A percentile compares a stretch with the other conserved stretches of the same genome.
phyloP scores from a whole-genome alignment of 2,329 filamentous ascomycete species.

The Pseudocercospora macadamiae region DNA sequence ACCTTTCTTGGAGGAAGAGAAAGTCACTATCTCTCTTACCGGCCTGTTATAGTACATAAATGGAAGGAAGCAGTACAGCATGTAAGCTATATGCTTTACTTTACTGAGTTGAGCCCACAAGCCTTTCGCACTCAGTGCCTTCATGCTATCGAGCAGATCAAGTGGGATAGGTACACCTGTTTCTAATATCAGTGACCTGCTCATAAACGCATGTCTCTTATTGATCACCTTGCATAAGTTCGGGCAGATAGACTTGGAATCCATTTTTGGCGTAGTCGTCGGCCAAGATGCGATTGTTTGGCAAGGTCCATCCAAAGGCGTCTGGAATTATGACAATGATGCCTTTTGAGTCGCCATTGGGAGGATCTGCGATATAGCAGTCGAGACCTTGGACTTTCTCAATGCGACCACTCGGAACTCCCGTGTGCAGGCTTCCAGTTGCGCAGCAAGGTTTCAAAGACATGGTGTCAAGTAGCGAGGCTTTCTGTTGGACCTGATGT shows the following conservation, averaged over 20 bases:
- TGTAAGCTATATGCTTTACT: slow-evolving; percentile 32
- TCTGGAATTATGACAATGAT: slow-evolving; percentile 45
- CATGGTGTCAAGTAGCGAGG: slow-evolving; percentile 19
- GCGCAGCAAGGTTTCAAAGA: slow-evolving; percentile 41
- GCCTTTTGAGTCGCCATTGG: slow-evolving; percentile 36
- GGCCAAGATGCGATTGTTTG: slow-evolving; percentile 43
- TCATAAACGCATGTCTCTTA: not conserved
- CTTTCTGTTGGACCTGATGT: no score
- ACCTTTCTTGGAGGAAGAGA: no score
- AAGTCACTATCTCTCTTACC: no score
- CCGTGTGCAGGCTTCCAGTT: slow-evolving; percentile 40
- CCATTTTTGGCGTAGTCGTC: slow-evolving; percentile 42
- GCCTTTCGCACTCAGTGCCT: slow-evolving; percentile 35
- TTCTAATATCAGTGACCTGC: not conserved
- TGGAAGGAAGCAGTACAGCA: slow-evolving; percentile 30
- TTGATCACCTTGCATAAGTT: slow-evolving; percentile 41
- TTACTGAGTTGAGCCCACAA: slow-evolving; percentile 38
- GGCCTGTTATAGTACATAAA: slow-evolving; percentile 28
- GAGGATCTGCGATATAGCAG: slow-evolving; percentile 42
- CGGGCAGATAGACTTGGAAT: slow-evolving; percentile 39
- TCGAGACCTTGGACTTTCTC: slow-evolving; percentile 42
- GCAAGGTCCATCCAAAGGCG: slow-evolving; percentile 41
- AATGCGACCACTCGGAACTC: slow-evolving; percentile 39
- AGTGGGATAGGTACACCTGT: slow-evolving; percentile 33
- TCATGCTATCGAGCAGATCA: slow-evolving; percentile 36